Evolutionary conservation across 1,139 yeast genomes (phyloP), one percentile per base, ranked within the genome.

Genomic region (Blastobotrys petasosporus): DNA sequence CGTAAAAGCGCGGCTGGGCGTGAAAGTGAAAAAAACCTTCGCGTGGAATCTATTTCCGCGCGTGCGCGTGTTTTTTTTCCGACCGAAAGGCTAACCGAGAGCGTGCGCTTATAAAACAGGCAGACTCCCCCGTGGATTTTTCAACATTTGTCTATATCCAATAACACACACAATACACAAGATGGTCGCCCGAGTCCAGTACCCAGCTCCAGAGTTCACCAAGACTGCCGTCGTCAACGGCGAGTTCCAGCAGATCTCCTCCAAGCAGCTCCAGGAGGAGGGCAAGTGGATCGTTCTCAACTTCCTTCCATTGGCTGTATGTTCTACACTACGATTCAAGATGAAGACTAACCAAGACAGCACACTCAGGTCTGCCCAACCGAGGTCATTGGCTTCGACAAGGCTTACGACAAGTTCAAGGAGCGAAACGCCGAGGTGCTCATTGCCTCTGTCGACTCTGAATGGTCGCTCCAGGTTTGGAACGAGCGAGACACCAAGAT

Each of bases 171-270:
- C 11, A 31, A 36, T 23, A 15, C 31, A 38, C 43, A 74, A 56
- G 75, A 87, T 87, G 95, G 92, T 82, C 68, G 90, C 95, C 56
- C 74, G 75, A 65, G 85, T 88, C 65, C 95, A 86, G 76, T 82
- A 85, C 70, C 95, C 90, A 69, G 98, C 98, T 65, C 98, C 98
- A 71, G 61, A 79, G 51, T 92, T 92, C 85, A 85, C 76, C 71
- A 90, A 90, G 77, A 87, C 95, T 63, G 97, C 98, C 67, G 97
- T 92, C 64, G 77, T 90, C 61, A 90, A 88, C 74, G 97, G 97
- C 72, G 76, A 79, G 57, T 92, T 92, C 68, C 97, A 90, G 76
- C 96, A 90, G 67, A 78, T 92, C 62, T 77, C 95, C 51, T 81
- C 92, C 62, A 97, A 88, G 64, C 85, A 86, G 74, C 90, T 83